phyloP scores from a whole-genome alignment of 441 rosid genomes.

The Gossypium laxum region DNA sequence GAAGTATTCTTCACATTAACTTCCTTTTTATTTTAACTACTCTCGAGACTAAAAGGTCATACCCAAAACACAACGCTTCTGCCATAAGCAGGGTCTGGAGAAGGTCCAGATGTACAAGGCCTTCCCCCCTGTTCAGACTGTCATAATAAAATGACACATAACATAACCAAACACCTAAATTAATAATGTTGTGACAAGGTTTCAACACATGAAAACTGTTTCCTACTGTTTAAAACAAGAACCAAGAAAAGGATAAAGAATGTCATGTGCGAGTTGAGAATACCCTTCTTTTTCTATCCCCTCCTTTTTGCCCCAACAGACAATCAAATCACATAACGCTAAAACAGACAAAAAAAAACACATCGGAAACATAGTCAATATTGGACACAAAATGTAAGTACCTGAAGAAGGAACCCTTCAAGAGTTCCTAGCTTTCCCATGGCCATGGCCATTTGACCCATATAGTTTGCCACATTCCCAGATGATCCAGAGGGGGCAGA shows the following conservation, averaged over 20 bases:
- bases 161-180: slow-evolving; percentile 1
- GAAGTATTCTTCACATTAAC: background rate
- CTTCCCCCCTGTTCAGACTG: background rate
- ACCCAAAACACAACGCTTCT: background rate
- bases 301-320: background rate
- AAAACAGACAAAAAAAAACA: background rate
- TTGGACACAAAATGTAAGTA: slow-evolving; percentile 18
- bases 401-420: slow-evolving; percentile 73
- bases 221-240: background rate
- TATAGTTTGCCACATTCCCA: slow-evolving; percentile 70
- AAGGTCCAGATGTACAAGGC: background rate
- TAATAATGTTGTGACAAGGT: background rate
- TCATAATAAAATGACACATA: background rate
- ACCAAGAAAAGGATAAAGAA: background rate
- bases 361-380: background rate
- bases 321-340: background rate
- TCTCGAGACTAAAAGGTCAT: background rate
- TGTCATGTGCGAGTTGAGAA: background rate
- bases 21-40: background rate
- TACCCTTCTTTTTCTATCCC: background rate
- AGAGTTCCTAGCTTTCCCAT: slow-evolving; percentile 83
- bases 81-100: background rate
- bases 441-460: slow-evolving; percentile 98
- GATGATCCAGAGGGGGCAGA: slow-evolving; percentile 53
- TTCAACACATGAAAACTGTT: background rate